Conservation (phyloP, 2,329 filamentous ascomycete species). For the Aspergillus eucalypticola region DNA sequence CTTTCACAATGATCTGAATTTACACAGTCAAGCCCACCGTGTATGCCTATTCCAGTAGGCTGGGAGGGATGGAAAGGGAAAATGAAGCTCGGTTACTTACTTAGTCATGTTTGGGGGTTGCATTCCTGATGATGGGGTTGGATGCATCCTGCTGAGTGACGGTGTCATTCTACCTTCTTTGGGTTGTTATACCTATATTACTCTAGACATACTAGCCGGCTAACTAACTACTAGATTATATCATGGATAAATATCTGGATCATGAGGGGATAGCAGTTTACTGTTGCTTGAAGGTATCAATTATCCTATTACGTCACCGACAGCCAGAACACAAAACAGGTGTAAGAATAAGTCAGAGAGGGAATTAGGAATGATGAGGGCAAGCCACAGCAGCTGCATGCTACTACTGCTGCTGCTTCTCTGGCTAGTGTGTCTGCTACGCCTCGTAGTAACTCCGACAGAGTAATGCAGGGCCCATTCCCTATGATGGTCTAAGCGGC, state of each 20-base stretch:
- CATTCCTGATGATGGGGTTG: neutral
- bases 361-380: neutral
- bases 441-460: conserved; percentile 2
- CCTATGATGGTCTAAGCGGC: neutral
- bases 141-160: neutral
- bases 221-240: no score
- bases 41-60: no score
- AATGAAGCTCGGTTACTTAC: no score
- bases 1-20: neutral
- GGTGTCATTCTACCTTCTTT: neutral
- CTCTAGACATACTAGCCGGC: no score
- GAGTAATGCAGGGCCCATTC: conserved; percentile 3
- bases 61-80: no score
- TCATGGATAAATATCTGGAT: no score
- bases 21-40: neutral
- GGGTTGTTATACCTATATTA: no score
- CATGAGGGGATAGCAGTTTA: neutral
- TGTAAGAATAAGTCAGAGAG: neutral
- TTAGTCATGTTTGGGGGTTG: neutral
- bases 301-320: neutral
- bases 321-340: neutral
- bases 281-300: no score
- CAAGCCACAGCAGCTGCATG: neutral
- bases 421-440: neutral
- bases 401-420: neutral